A percentile compares a stretch with the other conserved stretches of the same genome.
phyloP scores from a whole-genome alignment of 768 basidiomycete species.

The Xanthoconium stramineum region DNA sequence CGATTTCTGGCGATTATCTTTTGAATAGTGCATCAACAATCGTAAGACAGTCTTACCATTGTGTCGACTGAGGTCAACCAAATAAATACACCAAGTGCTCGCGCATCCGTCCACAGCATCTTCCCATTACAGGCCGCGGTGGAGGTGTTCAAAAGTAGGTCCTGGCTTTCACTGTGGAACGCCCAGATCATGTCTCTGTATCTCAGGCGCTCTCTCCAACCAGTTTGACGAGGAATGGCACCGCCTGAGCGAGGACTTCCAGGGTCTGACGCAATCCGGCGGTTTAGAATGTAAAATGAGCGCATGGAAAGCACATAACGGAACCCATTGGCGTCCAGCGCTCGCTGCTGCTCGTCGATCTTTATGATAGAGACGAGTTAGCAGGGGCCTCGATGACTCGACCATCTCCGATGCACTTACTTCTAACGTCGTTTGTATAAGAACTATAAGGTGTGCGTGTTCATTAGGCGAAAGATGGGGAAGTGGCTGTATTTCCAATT shows the following conservation, averaged over 20 bases:
- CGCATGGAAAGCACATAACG: slow-evolving; percentile 93
- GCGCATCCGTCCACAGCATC: slow-evolving; percentile 88
- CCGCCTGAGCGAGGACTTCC: slow-evolving; percentile 45
- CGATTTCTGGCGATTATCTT: slow-evolving; percentile 48
- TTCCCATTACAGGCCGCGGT: slow-evolving; percentile 73
- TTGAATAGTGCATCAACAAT: background rate
- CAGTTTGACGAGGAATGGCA: slow-evolving; percentile 43
- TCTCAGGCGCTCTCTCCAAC: slow-evolving; percentile 71
- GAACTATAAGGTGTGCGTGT: slow-evolving; percentile 75
- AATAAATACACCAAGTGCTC: slow-evolving; percentile 78
- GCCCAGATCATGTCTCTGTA: slow-evolving; percentile 98
- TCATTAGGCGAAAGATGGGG: slow-evolving; percentile 77
- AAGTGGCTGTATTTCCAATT: slow-evolving; percentile 59
- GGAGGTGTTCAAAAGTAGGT: slow-evolving; percentile 70
- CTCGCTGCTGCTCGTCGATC: slow-evolving; percentile 89
- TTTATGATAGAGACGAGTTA: slow-evolving; percentile 29
- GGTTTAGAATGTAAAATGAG: slow-evolving; percentile 83
- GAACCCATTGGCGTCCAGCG: slow-evolving; percentile 87
- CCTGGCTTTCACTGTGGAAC: slow-evolving; percentile 92
- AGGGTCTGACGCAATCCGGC: slow-evolving; percentile 48
- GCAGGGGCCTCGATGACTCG: background rate
- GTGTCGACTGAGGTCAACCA: slow-evolving; percentile 82
- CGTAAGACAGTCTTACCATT: slow-evolving; percentile 51
- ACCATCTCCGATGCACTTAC: slow-evolving; percentile 37
- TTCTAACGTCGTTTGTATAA: slow-evolving; percentile 86